Evolutionary conservation across 2,329 filamentous ascomycete species (phyloP).

Genomic region (Monilinia laxa): DNA sequence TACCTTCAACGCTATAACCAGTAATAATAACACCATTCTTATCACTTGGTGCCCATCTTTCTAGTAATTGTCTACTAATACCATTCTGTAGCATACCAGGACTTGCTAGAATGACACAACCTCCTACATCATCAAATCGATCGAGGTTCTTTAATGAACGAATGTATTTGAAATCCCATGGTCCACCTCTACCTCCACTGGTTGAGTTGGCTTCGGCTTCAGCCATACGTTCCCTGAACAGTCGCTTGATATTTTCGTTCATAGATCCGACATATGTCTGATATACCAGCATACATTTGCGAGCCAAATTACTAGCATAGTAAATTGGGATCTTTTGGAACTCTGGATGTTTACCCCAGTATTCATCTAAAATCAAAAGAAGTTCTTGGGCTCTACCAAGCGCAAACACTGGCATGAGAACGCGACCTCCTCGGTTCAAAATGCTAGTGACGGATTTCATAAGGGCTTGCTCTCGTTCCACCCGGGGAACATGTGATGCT

Average conservation of each 20-base stretch:
- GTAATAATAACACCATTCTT: conserved; percentile 99
- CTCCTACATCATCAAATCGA: conserved; percentile 91
- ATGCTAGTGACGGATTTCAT: conserved; percentile 95
- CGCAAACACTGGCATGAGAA: conserved; percentile 93
- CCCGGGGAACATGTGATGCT: conserved; percentile 83
- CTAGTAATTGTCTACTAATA: conserved; percentile 86
- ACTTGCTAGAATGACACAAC: conserved; percentile 95
- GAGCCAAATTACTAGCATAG: conserved; percentile 91
- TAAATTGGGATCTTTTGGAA: conserved; percentile 93
- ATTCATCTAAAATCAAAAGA: conserved; percentile 91
- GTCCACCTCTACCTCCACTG: conserved; percentile 71
- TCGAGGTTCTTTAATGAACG: conserved; percentile 89
- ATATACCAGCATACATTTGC: conserved; percentile 98
- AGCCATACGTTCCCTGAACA: conserved; percentile 91
- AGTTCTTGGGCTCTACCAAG: conserved; percentile 92
- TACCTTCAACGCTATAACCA: conserved; percentile 96
- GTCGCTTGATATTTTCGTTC: conserved; percentile 97
- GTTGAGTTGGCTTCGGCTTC: conserved; percentile 82
- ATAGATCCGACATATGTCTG: conserved; percentile 97
- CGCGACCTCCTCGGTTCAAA: conserved; percentile 86
- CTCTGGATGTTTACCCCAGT: conserved; percentile 87
- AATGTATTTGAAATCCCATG: conserved; percentile 97
- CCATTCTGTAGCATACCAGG: conserved; percentile 98
- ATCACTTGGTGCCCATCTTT: conserved; percentile 93
- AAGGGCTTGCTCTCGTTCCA: conserved; percentile 87